phyloP scores from a whole-genome alignment of 345 rosid genomes.

The Melaleuca quinquenervia region DNA sequence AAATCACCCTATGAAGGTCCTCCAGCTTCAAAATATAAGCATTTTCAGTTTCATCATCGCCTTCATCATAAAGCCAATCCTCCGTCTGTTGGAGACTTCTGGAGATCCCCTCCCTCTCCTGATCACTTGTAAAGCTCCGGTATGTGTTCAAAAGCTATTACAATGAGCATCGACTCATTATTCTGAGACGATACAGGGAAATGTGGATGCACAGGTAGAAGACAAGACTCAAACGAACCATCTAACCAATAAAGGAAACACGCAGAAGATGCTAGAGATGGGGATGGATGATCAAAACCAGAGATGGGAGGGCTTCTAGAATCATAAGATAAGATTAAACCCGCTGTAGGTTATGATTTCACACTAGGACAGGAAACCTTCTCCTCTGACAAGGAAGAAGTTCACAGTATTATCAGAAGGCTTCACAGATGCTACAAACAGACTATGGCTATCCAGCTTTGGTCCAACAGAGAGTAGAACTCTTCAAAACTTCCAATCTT shows the following conservation, averaged over 20 bases:
- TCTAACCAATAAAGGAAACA: neutral
- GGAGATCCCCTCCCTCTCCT: conserved; percentile 42
- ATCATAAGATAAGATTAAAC: neutral
- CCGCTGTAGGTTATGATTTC: neutral
- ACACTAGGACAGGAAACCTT: neutral
- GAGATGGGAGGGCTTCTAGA: neutral
- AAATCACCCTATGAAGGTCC: conserved; percentile 32
- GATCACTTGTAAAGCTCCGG: conserved; percentile 36
- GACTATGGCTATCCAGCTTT: neutral
- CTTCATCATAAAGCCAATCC: conserved; percentile 59
- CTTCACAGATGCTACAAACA: neutral
- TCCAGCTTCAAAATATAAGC: conserved; percentile 29
- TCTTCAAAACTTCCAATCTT: neutral
- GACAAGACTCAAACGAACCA: neutral
- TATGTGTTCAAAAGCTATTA: conserved; percentile 40
- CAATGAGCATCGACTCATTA: neutral
- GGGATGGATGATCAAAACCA: neutral
- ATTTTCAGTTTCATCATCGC: conserved; percentile 46
- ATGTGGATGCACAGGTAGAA: neutral
- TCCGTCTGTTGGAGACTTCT: conserved; percentile 44
- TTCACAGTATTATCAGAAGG: neutral
- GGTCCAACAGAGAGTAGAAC: neutral
- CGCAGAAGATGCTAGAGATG: neutral
- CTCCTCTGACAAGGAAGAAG: neutral
- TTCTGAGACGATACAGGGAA: neutral